Conservation (phyloP, 2,329 filamentous ascomycete genomes). For the Penicillium nordicum region DNA sequence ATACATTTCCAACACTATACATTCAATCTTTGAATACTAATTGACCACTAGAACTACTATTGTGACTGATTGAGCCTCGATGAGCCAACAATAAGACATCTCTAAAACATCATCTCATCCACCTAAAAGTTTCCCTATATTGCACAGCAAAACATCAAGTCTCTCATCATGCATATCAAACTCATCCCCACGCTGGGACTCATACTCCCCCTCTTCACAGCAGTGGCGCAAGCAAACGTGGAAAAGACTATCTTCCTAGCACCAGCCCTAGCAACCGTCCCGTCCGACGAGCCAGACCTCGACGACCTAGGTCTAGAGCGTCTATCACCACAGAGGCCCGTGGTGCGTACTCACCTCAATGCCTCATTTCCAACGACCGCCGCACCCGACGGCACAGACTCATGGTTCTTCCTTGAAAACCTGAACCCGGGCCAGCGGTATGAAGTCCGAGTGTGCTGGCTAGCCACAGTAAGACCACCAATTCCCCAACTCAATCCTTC, state of each 20-base stretch:
- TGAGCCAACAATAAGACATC: background rate
- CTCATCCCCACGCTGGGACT: constrained; percentile 11
- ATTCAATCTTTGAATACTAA: background rate
- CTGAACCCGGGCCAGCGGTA: constrained; percentile 73
- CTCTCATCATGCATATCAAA: constrained; percentile 11
- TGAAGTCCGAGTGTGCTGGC: constrained; percentile 90
- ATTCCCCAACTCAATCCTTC: background rate
- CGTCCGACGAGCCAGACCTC: constrained; percentile 55
- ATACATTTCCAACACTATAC: background rate
- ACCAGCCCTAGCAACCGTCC: constrained; percentile 57
- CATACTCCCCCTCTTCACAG: constrained; percentile 17
- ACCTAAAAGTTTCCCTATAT: background rate
- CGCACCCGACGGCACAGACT: constrained; percentile 56
- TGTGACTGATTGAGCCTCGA: background rate
- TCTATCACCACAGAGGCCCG: constrained; percentile 57
- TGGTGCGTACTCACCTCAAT: constrained; percentile 61
- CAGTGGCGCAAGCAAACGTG: constrained; percentile 61
- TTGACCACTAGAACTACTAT: background rate
- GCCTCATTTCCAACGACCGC: constrained; percentile 63
- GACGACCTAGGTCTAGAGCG: constrained; percentile 60
- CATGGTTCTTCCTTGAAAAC: constrained; percentile 75
- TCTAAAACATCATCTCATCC: background rate
- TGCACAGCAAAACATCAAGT: background rate
- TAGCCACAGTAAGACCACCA: constrained; percentile 69
- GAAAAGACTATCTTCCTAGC: constrained; percentile 89